Base-by-base conservation (phyloP, 2,329 filamentous ascomycete genomes). In the Cadophora luteo-olivacea region DNA sequence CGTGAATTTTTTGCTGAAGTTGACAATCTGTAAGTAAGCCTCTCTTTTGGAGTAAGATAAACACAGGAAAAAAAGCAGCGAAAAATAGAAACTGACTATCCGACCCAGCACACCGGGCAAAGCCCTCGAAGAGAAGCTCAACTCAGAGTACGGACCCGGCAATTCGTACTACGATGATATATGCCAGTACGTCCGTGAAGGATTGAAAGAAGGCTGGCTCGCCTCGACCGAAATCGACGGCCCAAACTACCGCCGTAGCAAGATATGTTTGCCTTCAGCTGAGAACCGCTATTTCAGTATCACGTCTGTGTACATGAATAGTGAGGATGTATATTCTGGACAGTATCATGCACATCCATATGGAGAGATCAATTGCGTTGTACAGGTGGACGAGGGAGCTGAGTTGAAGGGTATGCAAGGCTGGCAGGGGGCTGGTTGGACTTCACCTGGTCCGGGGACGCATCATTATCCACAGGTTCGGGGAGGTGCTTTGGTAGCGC, bases 301-400 rank as follows among this genome's bases (percentile, higher is more conserved):
- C 73, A 88, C 86, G 2, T 83, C 85, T 0, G 85, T 88, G 22
- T 87, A 86, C 73, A 86, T 88, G 81, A 80, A 86, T n/a, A 83
- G 80, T 36, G 32, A 69, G 38, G 80, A 82, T 6, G 81, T 79
- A n/a, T 86, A 83, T 72, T 77, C 77, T 4, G 85, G 85, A 1
- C 85, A 87, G 75, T 86, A 87, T 73, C 84, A 86, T 70, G 76
- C 78, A 4, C 84, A 86, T 72, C 84, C 84, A 0, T 86, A 86
- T 64, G 84, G 84, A 6, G 84, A 86, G 78, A 85, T 86, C 73
- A 86, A 86, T 72, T 86, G 84, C 70, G 84, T 86, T 0, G 77
- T 86, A 7, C 83, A 83, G 72, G 78, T 87, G 14, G 84, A 86
- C 68, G 69, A 80, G 4, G 77, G 72, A 4, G 84, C 85, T 1